Percentiles rank a stretch among this genome's conserved stretches.
Evolutionary conservation across 1,139 yeast genomes (phyloP).

Genomic region (Suhomyces choctaworum): DNA sequence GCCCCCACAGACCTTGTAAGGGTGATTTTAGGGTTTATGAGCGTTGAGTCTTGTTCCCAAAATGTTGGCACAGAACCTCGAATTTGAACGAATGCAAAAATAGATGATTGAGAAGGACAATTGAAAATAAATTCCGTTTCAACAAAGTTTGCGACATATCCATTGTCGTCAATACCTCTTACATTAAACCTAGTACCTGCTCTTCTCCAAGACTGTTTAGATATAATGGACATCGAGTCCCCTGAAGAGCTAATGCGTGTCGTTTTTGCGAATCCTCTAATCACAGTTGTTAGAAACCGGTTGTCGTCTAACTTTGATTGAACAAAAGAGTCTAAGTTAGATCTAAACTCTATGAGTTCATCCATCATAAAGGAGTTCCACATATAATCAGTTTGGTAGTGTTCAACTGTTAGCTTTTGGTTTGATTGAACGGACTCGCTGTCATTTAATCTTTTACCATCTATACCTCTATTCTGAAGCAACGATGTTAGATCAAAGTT

Average conservation of each 20-base stretch:
- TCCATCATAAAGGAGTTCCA: conserved; percentile 94
- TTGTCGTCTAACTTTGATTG: conserved; percentile 66
- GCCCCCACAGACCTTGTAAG: conserved; percentile 89
- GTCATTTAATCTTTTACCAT: conserved; percentile 19
- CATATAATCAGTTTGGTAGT: conserved; percentile 83
- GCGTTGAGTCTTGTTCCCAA: conserved; percentile 95
- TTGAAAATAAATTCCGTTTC: conserved; percentile 78
- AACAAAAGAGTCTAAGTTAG: conserved; percentile 62
- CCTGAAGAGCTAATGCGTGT: conserved; percentile 49
- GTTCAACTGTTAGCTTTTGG: conserved; percentile 37
- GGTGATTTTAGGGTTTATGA: conserved; percentile 81
- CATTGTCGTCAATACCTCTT: conserved; percentile 94
- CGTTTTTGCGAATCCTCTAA: conserved; percentile 92
- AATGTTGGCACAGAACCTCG: conserved; percentile 95
- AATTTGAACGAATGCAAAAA: conserved; percentile 79
- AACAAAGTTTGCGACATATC: conserved; percentile 93
- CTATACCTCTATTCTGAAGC: conserved; percentile 70
- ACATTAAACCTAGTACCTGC: conserved; percentile 96
- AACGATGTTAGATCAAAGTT: conserved; percentile 89
- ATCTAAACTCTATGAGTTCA: conserved; percentile 73
- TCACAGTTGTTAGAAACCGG: conserved; percentile 84
- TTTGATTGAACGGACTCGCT: conserved; percentile 27
- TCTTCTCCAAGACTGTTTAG: conserved; percentile 92
- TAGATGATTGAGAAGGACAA: conserved; percentile 36
- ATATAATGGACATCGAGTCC: conserved; percentile 74